Percentiles rank a stretch among this genome's conserved stretches.
Conservation (phyloP, 2,329 filamentous ascomycete genomes). For the Myotisia sp. region DNA sequence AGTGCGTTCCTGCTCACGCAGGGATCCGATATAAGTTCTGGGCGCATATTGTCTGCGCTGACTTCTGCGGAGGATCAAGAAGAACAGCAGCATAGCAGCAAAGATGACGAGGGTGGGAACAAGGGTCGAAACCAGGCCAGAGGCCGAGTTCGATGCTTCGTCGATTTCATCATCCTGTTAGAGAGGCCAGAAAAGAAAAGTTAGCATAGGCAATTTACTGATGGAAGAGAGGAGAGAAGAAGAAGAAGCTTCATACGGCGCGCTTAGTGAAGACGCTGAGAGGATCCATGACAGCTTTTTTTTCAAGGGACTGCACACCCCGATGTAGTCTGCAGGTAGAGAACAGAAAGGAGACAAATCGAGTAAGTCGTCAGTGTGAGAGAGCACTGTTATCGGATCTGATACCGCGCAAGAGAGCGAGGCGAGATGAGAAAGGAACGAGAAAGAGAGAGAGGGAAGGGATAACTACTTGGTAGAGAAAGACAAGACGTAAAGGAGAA, state of each 20-base stretch:
- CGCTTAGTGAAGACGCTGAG: constrained; percentile 9
- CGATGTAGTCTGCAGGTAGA: neutral
- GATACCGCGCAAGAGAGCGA: neutral
- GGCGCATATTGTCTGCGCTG: constrained; percentile 41
- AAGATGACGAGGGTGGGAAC: constrained; percentile 33
- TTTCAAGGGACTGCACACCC: neutral
- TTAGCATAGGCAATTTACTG: neutral
- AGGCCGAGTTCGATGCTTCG: constrained; percentile 20
- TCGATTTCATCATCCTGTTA: constrained; percentile 8
- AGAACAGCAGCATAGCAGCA: constrained; percentile 34
- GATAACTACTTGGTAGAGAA: too few species aligned
- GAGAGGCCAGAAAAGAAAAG: neutral
- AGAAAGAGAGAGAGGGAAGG: constrained; percentile 5
- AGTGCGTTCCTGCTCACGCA: constrained; percentile 42
- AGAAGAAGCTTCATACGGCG: constrained; percentile 8
- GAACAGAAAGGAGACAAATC: constrained; percentile 1
- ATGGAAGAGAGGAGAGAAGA: neutral
- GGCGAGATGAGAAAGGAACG: constrained; percentile 1
- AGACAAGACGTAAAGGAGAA: too few species aligned
- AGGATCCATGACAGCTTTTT: constrained; percentile 8
- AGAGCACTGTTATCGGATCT: neutral
- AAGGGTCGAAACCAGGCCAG: constrained; percentile 37
- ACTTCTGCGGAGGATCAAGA: constrained; percentile 37
- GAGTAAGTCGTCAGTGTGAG: neutral
- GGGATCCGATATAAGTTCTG: constrained; percentile 39